phyloP scores from a whole-genome alignment of 306 rosid genomes.

The Cicer bijugum region DNA sequence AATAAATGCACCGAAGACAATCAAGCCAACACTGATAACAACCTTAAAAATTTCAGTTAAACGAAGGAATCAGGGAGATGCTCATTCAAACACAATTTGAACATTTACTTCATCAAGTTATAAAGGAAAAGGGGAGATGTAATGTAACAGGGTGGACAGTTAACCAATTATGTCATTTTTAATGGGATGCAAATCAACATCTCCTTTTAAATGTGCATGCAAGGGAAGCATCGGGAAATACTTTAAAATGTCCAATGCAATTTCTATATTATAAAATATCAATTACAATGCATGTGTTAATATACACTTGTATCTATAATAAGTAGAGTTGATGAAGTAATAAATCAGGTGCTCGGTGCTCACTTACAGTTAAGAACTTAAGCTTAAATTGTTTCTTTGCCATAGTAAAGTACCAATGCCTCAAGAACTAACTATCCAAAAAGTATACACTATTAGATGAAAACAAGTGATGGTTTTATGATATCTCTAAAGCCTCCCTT shows the following conservation, averaged over 20 bases:
- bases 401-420: neutral
- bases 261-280: neutral
- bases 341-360: neutral
- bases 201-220: neutral
- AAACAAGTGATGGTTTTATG: neutral
- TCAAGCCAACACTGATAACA: constrained; percentile 88
- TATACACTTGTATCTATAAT: neutral
- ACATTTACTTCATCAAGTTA: constrained; percentile 3
- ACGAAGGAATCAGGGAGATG: constrained; percentile 59
- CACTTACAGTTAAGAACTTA: neutral
- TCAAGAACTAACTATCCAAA: constrained; percentile 4
- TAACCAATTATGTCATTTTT: neutral
- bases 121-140: constrained; percentile 11
- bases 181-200: constrained; percentile 5
- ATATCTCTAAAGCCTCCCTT: neutral
- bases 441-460: neutral
- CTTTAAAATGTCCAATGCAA: constrained; percentile 1
- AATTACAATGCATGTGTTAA: neutral
- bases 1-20: constrained; percentile 76
- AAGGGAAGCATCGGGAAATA: constrained; percentile 10
- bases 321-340: neutral
- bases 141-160: neutral
- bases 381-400: neutral
- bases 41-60: constrained; percentile 69
- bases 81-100: constrained; percentile 41